A percentile compares a stretch with the other conserved stretches of the same genome.
phyloP scores from a whole-genome alignment of 2,329 filamentous ascomycete genomes.

The Diaporthe helianthi region DNA sequence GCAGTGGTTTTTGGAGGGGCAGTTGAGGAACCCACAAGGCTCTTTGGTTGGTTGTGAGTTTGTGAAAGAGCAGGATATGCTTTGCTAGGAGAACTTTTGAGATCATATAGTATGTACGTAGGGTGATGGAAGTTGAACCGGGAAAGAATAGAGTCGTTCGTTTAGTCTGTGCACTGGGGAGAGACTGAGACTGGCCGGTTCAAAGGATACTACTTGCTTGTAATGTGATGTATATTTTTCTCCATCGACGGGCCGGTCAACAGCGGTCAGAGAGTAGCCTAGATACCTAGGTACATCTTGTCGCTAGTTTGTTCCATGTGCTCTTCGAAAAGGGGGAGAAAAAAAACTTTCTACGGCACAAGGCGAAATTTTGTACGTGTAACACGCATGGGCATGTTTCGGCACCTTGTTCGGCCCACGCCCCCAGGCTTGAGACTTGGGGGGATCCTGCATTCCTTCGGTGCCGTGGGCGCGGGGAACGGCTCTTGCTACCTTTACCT shows the following conservation, averaged over 20 bases:
- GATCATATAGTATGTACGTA: background rate
- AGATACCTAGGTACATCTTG: background rate
- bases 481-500: background rate
- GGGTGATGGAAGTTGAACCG: background rate
- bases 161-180: slow-evolving; percentile 1
- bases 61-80: background rate
- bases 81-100: background rate
- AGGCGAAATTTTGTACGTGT: slow-evolving; percentile 21
- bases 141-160: background rate
- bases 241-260: background rate
- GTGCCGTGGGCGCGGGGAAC: background rate
- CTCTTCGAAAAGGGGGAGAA: too few relatives aligned
- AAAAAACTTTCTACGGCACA: slow-evolving; percentile 8
- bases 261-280: slow-evolving; percentile 16
- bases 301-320: background rate
- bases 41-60: slow-evolving; percentile 20
- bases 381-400: slow-evolving; percentile 20
- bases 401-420: slow-evolving; percentile 11
- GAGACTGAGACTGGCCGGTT: background rate
- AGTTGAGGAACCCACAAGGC: slow-evolving; percentile 21
- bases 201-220: background rate
- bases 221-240: background rate
- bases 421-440: background rate
- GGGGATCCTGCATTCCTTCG: background rate
- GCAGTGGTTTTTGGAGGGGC: slow-evolving; percentile 24